phyloP scores from a whole-genome alignment of 2,329 filamentous ascomycete species.

The Ramularia collo-cygni region DNA sequence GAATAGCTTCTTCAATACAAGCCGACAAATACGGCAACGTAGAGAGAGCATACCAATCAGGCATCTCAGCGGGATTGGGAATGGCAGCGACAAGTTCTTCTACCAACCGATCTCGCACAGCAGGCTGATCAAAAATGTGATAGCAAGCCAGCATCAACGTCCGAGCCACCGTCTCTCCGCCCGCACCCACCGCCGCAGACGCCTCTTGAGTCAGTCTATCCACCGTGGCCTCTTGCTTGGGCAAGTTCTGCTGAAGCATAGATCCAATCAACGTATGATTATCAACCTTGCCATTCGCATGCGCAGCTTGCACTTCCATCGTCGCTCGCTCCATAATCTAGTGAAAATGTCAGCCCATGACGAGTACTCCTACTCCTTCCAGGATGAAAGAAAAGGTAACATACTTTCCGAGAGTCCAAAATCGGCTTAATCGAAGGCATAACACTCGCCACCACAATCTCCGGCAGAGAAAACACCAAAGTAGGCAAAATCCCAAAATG shows the following conservation, averaged over 20 bases:
- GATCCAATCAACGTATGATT: slow-evolving; percentile 9
- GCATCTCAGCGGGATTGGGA: slow-evolving; percentile 7
- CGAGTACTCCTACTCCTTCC: neutral
- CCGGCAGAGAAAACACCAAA: neutral
- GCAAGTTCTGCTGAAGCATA: slow-evolving; percentile 5
- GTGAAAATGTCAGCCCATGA: slow-evolving; percentile 6
- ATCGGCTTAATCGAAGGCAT: neutral
- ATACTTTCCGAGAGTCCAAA: neutral
- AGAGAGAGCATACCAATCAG: slow-evolving; percentile 9
- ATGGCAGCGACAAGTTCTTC: slow-evolving; percentile 30
- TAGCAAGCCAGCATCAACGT: slow-evolving; percentile 37
- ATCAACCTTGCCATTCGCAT: slow-evolving; percentile 3
- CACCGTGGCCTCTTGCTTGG: slow-evolving; percentile 30
- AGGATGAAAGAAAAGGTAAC: neutral
- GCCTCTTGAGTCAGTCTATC: slow-evolving; percentile 36
- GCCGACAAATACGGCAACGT: slow-evolving; percentile 14
- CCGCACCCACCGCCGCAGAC: slow-evolving; percentile 40
- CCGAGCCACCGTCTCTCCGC: slow-evolving; percentile 39
- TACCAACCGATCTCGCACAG: slow-evolving; percentile 30
- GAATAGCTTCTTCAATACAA: slow-evolving; percentile 11
- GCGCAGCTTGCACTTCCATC: neutral
- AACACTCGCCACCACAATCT: neutral
- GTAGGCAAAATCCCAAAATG: neutral
- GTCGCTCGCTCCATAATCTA: too few relatives aligned
- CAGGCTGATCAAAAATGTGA: slow-evolving; percentile 34